phyloP scores from a whole-genome alignment of 192 early-diverging fungal genomes.

The Thoreauomyces humboldtii region DNA sequence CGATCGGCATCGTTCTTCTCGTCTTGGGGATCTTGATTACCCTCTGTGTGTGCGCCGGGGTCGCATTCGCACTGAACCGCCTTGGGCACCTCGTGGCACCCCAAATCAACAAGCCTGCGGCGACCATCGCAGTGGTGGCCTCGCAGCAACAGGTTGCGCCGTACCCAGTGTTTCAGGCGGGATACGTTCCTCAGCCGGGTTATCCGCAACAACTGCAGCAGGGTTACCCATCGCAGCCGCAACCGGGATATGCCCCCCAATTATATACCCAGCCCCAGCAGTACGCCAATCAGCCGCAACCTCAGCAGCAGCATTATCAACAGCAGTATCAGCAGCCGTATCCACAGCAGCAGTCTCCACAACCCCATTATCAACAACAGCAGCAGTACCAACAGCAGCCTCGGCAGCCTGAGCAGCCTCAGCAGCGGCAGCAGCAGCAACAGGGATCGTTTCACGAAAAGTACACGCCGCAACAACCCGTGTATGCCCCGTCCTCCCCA shows the following conservation, averaged over 20 bases:
- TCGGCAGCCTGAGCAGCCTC: too few relatives aligned
- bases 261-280: too few relatives aligned
- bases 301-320: not conserved
- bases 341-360: not conserved
- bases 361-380: not conserved
- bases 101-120: not conserved
- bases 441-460: too few relatives aligned
- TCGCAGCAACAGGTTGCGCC: not conserved
- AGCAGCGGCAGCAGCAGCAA: too few relatives aligned
- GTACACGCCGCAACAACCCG: too few relatives aligned
- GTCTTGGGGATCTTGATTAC: not conserved
- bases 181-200: too few relatives aligned
- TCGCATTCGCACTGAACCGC: not conserved
- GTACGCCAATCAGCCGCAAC: not conserved
- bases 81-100: not conserved
- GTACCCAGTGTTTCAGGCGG: too few relatives aligned
- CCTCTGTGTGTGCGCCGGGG: not conserved
- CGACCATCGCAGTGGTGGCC: not conserved
- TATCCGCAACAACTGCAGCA: not conserved
- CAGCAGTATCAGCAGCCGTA: not conserved
- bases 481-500: too few relatives aligned
- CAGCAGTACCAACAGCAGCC: not conserved
- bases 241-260: too few relatives aligned
- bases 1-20: not conserved
- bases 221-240: not conserved